Conservation (phyloP, 768 basidiomycete genomes). For the Kwoniella mangroviensis region DNA sequence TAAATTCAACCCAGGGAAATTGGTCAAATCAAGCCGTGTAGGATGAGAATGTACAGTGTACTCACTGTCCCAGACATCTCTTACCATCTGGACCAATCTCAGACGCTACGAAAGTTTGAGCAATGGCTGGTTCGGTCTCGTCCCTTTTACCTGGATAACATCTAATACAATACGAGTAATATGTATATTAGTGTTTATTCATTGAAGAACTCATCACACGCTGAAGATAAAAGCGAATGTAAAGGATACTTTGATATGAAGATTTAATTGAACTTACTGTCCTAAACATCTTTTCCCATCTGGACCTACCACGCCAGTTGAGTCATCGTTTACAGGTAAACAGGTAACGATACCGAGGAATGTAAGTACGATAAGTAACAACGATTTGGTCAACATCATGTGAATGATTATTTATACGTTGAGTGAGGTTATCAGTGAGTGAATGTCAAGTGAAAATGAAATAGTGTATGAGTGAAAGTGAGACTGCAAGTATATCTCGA, state of each 20-base stretch:
- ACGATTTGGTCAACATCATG: background rate
- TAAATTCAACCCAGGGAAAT: background rate
- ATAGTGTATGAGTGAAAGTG: too few species aligned
- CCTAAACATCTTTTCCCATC: background rate
- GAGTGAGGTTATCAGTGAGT: too few species aligned
- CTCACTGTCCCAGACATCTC: background rate
- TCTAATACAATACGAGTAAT: background rate
- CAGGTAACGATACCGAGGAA: background rate
- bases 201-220: too few species aligned
- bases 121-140: too few species aligned
- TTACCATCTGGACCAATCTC: background rate
- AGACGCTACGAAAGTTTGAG: too few species aligned
- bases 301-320: background rate
- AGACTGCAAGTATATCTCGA: too few species aligned
- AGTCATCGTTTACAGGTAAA: background rate
- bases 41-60: background rate
- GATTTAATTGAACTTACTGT: background rate
- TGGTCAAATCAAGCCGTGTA: background rate
- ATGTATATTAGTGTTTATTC: too few species aligned
- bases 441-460: too few species aligned
- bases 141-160: background rate
- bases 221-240: too few species aligned
- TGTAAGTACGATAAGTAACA: background rate
- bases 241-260: too few species aligned
- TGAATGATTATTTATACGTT: too few species aligned